Conservation (phyloP, 495 filamentous ascomycete species). For the Letharia columbiana region DNA sequence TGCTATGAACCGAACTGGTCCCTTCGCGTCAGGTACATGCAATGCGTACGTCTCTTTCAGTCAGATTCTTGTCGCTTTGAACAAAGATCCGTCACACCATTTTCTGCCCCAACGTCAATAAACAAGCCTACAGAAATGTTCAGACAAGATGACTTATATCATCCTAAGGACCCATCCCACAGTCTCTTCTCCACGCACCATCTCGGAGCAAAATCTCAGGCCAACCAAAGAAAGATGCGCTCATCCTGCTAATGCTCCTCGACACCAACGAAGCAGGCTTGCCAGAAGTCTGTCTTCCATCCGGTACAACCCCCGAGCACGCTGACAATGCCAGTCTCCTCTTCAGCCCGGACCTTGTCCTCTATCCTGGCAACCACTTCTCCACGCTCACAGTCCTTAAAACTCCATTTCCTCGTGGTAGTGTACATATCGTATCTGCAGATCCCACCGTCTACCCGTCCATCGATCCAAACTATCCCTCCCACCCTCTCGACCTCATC, state of each 20-base stretch:
- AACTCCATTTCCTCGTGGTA: conserved; percentile 50
- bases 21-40: conserved; percentile 16
- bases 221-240: conserved; percentile 4
- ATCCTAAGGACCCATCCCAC: conserved; percentile 4
- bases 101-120: not conserved
- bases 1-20: conserved; percentile 20
- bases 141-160: not conserved
- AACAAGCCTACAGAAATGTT: not conserved
- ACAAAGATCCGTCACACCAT: conserved; percentile 6
- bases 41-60: conserved; percentile 22
- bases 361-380: conserved; percentile 21
- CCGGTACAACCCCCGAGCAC: conserved; percentile 6
- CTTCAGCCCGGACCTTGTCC: conserved; percentile 13
- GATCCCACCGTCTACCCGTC: conserved; percentile 32
- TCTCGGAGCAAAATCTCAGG: not conserved
- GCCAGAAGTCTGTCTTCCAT: conserved; percentile 17
- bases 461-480: conserved; percentile 49
- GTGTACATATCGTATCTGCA: conserved; percentile 43
- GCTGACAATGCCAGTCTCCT: conserved; percentile 17
- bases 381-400: conserved; percentile 25
- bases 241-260: conserved; percentile 16
- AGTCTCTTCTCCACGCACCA: conserved; percentile 4
- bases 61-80: conserved; percentile 15
- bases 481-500: conserved; percentile 43
- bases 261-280: conserved; percentile 10